phyloP scores from a whole-genome alignment of 352 stramenopile species.

The Pythium rhizo-oryzae region DNA sequence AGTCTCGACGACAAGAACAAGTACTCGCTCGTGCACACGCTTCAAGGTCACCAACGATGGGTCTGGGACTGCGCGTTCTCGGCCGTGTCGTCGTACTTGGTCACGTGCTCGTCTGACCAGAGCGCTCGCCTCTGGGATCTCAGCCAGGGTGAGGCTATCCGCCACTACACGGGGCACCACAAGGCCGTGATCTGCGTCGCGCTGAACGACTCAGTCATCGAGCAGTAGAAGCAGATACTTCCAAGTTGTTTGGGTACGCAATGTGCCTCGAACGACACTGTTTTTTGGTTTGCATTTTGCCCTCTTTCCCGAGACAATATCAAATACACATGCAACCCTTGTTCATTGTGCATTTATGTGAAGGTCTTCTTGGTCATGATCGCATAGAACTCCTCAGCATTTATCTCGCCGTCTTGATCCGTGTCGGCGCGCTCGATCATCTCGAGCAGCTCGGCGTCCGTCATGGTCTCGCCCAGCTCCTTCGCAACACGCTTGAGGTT shows the following conservation, averaged over 20 bases:
- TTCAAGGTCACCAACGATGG: constrained; percentile 94
- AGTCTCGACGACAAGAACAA: constrained; percentile 43
- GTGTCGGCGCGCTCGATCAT: constrained; percentile 98
- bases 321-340: constrained; percentile 25
- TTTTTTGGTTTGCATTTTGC: neutral
- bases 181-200: constrained; percentile 90
- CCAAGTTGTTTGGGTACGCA: neutral
- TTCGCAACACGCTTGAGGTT: constrained; percentile 98
- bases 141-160: constrained; percentile 82
- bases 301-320: constrained; percentile 6
- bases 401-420: constrained; percentile 97
- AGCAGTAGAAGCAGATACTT: constrained; percentile 2
- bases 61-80: constrained; percentile 99
- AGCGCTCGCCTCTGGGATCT: constrained; percentile 98
- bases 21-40: constrained; percentile 69
- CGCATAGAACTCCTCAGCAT: constrained; percentile 96
- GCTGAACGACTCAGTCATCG: constrained; percentile 80
- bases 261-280: neutral
- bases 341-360: constrained; percentile 42
- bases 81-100: constrained; percentile 97
- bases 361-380: constrained; percentile 99
- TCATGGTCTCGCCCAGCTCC: constrained; percentile 99
- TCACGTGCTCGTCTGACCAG: constrained; percentile 96
- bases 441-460: constrained; percentile 98
- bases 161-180: constrained; percentile 90